phyloP scores from a whole-genome alignment of 2,329 filamentous ascomycete genomes.

The Emericellopsis cladophorae region DNA sequence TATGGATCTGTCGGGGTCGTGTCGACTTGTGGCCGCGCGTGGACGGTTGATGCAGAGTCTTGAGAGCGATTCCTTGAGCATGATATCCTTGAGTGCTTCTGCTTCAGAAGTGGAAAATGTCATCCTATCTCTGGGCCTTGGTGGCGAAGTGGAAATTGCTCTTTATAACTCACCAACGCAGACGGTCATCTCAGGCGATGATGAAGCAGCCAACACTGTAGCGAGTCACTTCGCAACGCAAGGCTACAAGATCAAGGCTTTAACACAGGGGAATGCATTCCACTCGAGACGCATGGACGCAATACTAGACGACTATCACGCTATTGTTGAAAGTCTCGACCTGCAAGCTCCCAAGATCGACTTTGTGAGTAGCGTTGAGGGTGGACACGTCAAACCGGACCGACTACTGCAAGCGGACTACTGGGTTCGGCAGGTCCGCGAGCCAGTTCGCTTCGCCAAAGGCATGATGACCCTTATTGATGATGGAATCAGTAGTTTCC shows the following conservation, averaged over 20 bases:
- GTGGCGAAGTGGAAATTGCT: slow-evolving; percentile 34
- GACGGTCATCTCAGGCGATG: slow-evolving; percentile 48
- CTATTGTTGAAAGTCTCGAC: slow-evolving; percentile 22
- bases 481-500: slow-evolving; percentile 12
- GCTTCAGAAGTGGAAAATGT: slow-evolving; percentile 26
- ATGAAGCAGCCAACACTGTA: slow-evolving; percentile 26
- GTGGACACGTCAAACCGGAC: slow-evolving; percentile 34
- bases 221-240: slow-evolving; percentile 19
- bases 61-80: slow-evolving; percentile 17
- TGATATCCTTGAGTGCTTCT: slow-evolving; percentile 17
- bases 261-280: slow-evolving; percentile 37
- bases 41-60: slow-evolving; percentile 32
- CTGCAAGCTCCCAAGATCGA: slow-evolving; percentile 30
- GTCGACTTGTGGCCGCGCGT: slow-evolving; percentile 15
- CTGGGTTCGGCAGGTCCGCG: slow-evolving; percentile 44
- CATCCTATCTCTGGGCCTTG: slow-evolving; percentile 9
- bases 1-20: slow-evolving; percentile 16
- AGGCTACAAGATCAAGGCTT: slow-evolving; percentile 27
- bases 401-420: slow-evolving; percentile 41
- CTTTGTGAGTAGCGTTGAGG: slow-evolving; percentile 55
- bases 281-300: slow-evolving; percentile 36
- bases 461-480: slow-evolving; percentile 10
- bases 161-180: slow-evolving; percentile 66
- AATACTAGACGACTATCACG: slow-evolving; percentile 43
- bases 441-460: slow-evolving; percentile 48